Evolutionary conservation across 306 rosid genomes (phyloP).

Genomic region (Inga oerstediana): DNA sequence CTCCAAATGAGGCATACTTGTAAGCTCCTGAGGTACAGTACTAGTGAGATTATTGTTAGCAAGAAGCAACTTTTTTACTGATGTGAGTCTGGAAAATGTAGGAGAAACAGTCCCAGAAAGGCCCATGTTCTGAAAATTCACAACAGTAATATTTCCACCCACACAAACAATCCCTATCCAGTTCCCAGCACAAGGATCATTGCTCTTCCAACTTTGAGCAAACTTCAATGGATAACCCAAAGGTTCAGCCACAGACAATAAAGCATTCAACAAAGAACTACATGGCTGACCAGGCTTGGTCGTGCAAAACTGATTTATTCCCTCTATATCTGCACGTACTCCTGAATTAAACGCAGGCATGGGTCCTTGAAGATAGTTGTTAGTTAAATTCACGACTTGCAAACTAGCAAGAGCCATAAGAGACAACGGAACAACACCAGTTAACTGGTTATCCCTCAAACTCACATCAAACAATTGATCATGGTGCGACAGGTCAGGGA

Average conservation of each 20-base stretch:
- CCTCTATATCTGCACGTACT: slow-evolving; percentile 46
- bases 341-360: slow-evolving; percentile 47
- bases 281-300: slow-evolving; percentile 45
- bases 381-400: slow-evolving; percentile 56
- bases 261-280: slow-evolving; percentile 49
- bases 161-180: slow-evolving; percentile 66
- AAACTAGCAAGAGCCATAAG: slow-evolving; percentile 43
- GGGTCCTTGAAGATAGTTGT: slow-evolving; percentile 80
- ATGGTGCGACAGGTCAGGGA: slow-evolving; percentile 64
- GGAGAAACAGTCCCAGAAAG: slow-evolving; percentile 73
- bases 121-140: slow-evolving; percentile 63
- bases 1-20: slow-evolving; percentile 43
- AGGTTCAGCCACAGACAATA: slow-evolving; percentile 50
- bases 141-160: slow-evolving; percentile 38
- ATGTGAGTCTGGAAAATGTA: slow-evolving; percentile 44
- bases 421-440: slow-evolving; percentile 80
- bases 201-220: slow-evolving; percentile 67
- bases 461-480: slow-evolving; percentile 35
- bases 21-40: slow-evolving; percentile 66
- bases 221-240: slow-evolving; percentile 63
- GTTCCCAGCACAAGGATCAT: slow-evolving; percentile 63
- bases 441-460: slow-evolving; percentile 68
- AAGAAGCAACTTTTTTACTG: slow-evolving; percentile 50
- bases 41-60: slow-evolving; percentile 54
- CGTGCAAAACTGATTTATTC: slow-evolving; percentile 57